A percentile compares a stretch with the other conserved stretches of the same genome.
phyloP scores from a whole-genome alignment of 202 grass and related monocot species.

The Saccharum hybrid region DNA sequence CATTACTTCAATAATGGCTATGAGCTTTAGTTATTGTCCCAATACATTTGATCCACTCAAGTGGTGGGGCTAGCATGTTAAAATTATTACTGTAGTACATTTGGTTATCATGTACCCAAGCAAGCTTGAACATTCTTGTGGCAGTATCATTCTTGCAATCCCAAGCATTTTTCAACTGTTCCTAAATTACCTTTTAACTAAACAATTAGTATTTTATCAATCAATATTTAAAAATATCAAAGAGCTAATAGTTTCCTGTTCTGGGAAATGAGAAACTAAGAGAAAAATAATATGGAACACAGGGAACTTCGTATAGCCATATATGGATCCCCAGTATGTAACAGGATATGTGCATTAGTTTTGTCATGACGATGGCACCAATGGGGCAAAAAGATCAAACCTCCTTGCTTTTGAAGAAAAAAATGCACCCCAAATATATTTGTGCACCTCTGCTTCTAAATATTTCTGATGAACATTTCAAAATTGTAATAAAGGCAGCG shows the following conservation, averaged over 20 bases:
- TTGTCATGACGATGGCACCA: background rate
- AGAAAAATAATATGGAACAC: background rate
- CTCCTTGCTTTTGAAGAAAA: background rate
- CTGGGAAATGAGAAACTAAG: background rate
- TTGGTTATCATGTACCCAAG: background rate
- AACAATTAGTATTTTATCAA: background rate
- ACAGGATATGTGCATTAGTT: background rate
- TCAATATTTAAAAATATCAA: background rate
- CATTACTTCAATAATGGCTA: background rate
- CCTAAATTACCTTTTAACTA: background rate
- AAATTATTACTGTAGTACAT: background rate
- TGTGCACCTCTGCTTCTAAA: background rate
- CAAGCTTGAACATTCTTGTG: background rate
- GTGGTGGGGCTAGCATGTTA: background rate
- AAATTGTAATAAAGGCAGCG: constrained; percentile 4
- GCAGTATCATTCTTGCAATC: background rate
- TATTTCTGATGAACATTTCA: background rate
- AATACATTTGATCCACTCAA: background rate
- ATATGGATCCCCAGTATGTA: background rate
- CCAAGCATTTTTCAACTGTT: background rate
- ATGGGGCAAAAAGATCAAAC: background rate
- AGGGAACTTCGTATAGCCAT: background rate
- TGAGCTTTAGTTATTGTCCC: background rate
- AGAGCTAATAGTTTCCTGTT: background rate
- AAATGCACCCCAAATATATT: background rate